Conservation (phyloP, 768 basidiomycete species). For the Russula vinacea region DNA sequence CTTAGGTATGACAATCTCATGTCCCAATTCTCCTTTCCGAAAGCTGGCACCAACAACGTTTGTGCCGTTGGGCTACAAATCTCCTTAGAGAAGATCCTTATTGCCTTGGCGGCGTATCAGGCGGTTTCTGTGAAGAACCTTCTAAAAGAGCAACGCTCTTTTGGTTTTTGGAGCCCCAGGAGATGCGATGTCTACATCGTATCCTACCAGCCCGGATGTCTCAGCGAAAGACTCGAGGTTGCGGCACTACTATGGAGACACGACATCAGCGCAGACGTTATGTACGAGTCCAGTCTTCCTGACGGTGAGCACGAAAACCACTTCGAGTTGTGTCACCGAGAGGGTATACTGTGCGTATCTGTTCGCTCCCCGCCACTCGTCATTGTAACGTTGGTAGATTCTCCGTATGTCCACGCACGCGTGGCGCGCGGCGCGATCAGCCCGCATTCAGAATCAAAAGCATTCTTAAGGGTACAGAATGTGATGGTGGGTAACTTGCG, state of each 20-base stretch:
- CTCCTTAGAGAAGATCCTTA: conserved; percentile 72
- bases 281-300: conserved; percentile 74
- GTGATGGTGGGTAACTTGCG: conserved; percentile 51
- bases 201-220: conserved; percentile 68
- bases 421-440: conserved; percentile 54
- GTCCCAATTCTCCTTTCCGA: conserved; percentile 52
- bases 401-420: conserved; percentile 52
- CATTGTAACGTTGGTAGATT: conserved; percentile 40
- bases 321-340: conserved; percentile 65
- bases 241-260: conserved; percentile 75
- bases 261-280: conserved; percentile 80
- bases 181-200: conserved; percentile 85
- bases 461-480: conserved; percentile 72
- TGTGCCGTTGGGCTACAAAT: conserved; percentile 77
- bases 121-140: conserved; percentile 60
- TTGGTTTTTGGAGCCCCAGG: conserved; percentile 87
- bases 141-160: conserved; percentile 75
- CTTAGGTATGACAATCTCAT: conserved; percentile 73
- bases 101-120: conserved; percentile 66
- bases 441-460: conserved; percentile 80
- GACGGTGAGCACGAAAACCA: conserved; percentile 63
- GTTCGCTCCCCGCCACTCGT: neutral
- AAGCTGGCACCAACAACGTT: conserved; percentile 50
- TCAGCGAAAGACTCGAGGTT: conserved; percentile 76
- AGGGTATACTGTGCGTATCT: conserved; percentile 69